Percentiles rank a stretch among this genome's conserved stretches.
These are phyloP conservation scores for grape (Vitis vinifera) DNA, from an alignment of 164 flowering plant genomes.

Conservation along the genomic window ASM3070453v1 NC_081820.1:22461501-22462000, in stretches of 20 bases:
- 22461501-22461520: slow-evolving; percentile 54
- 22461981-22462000: too few relatives aligned
- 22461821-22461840: too few relatives aligned
- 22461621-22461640: neutral
- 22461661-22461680: slow-evolving; percentile 1
- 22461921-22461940: too few relatives aligned
- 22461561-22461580: slow-evolving; percentile 86
- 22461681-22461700: neutral
- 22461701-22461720: neutral
- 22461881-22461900: too few relatives aligned
- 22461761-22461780: neutral
- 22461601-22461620: slow-evolving; percentile 13
- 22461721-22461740: neutral
- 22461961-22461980: too few relatives aligned
- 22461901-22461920: too few relatives aligned
- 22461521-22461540: slow-evolving; percentile 90
- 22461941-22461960: too few relatives aligned
- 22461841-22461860: too few relatives aligned
- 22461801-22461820: too few relatives aligned
- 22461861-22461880: too few relatives aligned
- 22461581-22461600: slow-evolving; percentile 96
- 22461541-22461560: slow-evolving; percentile 80
- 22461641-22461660: neutral
- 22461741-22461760: slow-evolving; percentile 6
- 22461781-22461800: too few relatives aligned